Base-by-base conservation (phyloP, 2,329 filamentous ascomycete species). In the Rhexocercosporidium sp. region DNA sequence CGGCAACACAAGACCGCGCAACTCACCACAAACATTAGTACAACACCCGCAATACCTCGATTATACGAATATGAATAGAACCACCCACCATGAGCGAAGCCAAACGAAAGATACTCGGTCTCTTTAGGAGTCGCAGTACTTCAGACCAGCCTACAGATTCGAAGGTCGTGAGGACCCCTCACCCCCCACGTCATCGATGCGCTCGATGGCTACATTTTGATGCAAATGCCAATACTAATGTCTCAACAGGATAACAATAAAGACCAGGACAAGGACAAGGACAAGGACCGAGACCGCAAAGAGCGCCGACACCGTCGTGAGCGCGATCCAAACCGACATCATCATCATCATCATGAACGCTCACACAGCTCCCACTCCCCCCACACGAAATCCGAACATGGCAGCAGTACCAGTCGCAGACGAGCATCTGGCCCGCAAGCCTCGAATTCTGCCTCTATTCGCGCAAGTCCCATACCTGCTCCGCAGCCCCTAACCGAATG, bases 81-180 rank as follows among this genome's bases (percentile, higher is more conserved):
- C 27, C 65, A 27, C 14, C 9, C 53, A 69, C 29, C 61, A 76
- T 76, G 75, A 75, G 72, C 59, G 73, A 75, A 57, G 66, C 71
- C 20, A 75, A 75, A 64, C 69, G 62, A 46, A 75, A 71, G 62
- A 59, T 76, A 1, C 64, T 75, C 16, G 79, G 79, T 67, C 77
- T 88, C 64, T 80, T 88, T 71, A 82, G 84, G 69, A 82, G 79
- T 68, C 81, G 81, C 68, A 84, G 82, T 75, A 78, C 79, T 62
- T 78, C 81, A 25, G 78, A 76, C 63, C 77, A 78, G 67, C 71
- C 70, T 47, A 81, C 77, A 71, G 73, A 79, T 67, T 79, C 82
- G 49, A 62, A 62, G 34, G 59, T 29, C 20, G 73, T 72, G 61
- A 46, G 59, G 22, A 9, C 57, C 34, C 44, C 59, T 41, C 31